Evolutionary conservation across 306 rosid species (phyloP).

Genomic region (Lablab purpureus): DNA sequence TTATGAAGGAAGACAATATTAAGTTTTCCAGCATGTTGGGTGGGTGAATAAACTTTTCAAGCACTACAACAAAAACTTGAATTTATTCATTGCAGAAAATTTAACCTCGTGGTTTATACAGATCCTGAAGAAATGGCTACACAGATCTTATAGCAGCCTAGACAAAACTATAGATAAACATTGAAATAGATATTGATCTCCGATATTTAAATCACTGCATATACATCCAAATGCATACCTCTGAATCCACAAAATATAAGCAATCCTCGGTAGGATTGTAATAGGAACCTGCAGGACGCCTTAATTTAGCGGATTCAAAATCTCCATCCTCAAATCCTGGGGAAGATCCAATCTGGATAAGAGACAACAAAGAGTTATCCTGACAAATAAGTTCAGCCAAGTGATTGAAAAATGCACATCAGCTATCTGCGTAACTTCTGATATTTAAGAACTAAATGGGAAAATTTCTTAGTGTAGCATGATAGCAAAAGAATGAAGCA

Average conservation of each 20-base stretch:
- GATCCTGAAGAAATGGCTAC: slow-evolving; percentile 15
- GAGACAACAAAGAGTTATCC: slow-evolving; percentile 40
- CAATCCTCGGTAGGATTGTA: slow-evolving; percentile 73
- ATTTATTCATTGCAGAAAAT: slow-evolving; percentile 14
- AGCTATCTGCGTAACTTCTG: background rate
- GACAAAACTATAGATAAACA: slow-evolving; percentile 4
- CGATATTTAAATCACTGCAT: slow-evolving; percentile 18
- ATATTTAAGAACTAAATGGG: background rate
- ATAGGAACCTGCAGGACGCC: slow-evolving; percentile 86
- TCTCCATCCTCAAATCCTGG: slow-evolving; percentile 98
- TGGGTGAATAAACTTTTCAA: background rate
- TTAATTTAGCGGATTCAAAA: slow-evolving; percentile 82
- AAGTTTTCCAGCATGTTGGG: background rate
- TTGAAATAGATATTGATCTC: background rate
- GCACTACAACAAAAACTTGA: background rate
- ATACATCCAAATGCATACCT: slow-evolving; percentile 63
- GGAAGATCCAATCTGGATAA: slow-evolving; percentile 80
- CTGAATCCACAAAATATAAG: slow-evolving; percentile 91
- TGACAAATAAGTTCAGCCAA: background rate
- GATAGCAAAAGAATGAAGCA: slow-evolving; percentile 11
- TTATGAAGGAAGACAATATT: slow-evolving; percentile 5
- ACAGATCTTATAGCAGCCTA: slow-evolving; percentile 26
- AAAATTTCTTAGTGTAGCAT: background rate
- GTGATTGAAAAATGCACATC: slow-evolving; percentile 9
- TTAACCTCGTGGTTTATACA: background rate